A percentile compares a stretch with the other conserved stretches of the same genome.
phyloP scores from a whole-genome alignment of 2,329 filamentous ascomycete genomes.

The Dichotomopilus funicola region DNA sequence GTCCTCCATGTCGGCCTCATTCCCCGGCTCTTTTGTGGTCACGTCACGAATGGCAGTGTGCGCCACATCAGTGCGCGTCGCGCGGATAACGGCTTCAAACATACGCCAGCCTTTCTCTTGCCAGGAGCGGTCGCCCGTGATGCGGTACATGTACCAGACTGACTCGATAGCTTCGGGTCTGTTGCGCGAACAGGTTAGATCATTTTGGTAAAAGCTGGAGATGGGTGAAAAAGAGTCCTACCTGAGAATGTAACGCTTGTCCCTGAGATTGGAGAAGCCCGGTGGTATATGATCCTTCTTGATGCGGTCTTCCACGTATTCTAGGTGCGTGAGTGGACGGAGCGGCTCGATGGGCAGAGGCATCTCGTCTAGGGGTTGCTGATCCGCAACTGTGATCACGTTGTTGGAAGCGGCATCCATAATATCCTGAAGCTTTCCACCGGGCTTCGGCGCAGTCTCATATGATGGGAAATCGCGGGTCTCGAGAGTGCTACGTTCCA shows the following conservation, averaged over 20 bases:
- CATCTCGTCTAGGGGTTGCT: conserved; percentile 18
- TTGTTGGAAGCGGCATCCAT: conserved; percentile 21
- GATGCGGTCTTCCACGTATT: conserved; percentile 45
- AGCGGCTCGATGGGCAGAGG: conserved; percentile 28
- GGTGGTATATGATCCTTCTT: conserved; percentile 39
- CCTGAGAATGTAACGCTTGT: conserved; percentile 55
- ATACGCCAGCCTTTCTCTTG: conserved; percentile 82
- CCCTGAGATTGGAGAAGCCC: conserved; percentile 43
- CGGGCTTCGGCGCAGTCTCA: not conserved
- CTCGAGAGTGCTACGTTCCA: not conserved
- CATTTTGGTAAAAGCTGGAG: conserved; percentile 4
- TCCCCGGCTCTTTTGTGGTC: conserved; percentile 2
- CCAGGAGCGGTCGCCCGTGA: conserved; percentile 69
- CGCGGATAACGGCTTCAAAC: conserved; percentile 64
- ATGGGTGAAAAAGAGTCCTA: conserved; percentile 30
- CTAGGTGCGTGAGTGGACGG: conserved; percentile 45
- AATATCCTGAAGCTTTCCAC: conserved; percentile 12
- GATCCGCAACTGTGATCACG: conserved; percentile 6
- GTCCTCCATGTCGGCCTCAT: conserved; percentile 33
- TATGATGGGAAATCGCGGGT: not conserved
- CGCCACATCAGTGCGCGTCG: conserved; percentile 59
- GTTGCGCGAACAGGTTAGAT: not conserved
- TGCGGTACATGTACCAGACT: conserved; percentile 84
- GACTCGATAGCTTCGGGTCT: conserved; percentile 84
- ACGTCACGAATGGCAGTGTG: conserved; percentile 67